Percentiles rank a stretch among this genome's conserved stretches.
Conservation (phyloP, 2,329 filamentous ascomycete genomes). For the Diaporthe capsici region DNA sequence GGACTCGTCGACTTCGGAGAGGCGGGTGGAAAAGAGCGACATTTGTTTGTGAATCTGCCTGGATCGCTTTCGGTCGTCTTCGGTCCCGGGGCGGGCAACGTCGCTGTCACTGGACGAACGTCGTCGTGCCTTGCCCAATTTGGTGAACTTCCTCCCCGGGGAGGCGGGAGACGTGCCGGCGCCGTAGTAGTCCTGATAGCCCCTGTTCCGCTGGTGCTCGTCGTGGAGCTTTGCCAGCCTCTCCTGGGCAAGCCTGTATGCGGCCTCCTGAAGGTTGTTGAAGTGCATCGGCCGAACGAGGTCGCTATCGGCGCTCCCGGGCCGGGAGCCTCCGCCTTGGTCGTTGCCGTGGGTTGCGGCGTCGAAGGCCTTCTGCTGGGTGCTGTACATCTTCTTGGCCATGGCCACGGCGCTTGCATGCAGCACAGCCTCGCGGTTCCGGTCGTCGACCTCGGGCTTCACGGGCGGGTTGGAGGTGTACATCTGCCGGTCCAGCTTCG, state of each 20-base stretch:
- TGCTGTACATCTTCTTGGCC: conserved; percentile 87
- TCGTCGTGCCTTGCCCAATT: conserved; percentile 70
- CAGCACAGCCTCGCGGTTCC: conserved; percentile 78
- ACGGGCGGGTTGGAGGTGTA: conserved; percentile 84
- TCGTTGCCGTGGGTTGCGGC: conserved; percentile 60
- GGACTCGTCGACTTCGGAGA: conserved; percentile 78
- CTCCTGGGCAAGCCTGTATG: conserved; percentile 88
- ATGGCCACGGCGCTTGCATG: conserved; percentile 89
- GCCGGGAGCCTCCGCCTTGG: conserved; percentile 47
- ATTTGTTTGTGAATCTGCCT: conserved; percentile 83
- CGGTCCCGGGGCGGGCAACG: conserved; percentile 52
- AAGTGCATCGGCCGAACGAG: conserved; percentile 65
- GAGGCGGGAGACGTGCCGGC: conserved; percentile 54
- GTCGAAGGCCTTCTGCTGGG: conserved; percentile 74
- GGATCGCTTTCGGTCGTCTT: conserved; percentile 76
- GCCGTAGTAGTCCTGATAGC: conserved; percentile 84
- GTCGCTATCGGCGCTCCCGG: conserved; percentile 45
- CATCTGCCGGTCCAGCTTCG: conserved; percentile 80
- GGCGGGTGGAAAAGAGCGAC: conserved; percentile 78
- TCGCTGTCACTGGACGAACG: conserved; percentile 78
- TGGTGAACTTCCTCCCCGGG: conserved; percentile 60
- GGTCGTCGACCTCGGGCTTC: conserved; percentile 79
- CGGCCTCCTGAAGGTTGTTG: conserved; percentile 84
- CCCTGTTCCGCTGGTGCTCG: conserved; percentile 73
- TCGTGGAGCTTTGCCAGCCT: conserved; percentile 85